These are phyloP conservation scores for Papiliotrema nemorosa DNA, from an alignment of 1,284 basidiomycete species.

Conservation along the genomic window DNA sequence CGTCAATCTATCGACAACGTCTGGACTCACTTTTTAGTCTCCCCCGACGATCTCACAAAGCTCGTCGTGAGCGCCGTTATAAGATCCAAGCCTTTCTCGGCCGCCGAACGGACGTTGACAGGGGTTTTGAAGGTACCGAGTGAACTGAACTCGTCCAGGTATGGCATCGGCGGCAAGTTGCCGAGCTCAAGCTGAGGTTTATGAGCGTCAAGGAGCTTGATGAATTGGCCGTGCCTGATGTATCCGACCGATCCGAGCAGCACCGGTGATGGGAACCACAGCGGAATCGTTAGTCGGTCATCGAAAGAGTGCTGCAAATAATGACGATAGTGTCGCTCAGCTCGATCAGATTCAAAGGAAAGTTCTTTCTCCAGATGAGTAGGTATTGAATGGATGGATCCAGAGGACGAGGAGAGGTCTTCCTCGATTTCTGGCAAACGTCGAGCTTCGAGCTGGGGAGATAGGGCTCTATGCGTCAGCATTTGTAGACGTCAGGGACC, in stretches of 20 bases:
- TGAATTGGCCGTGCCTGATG: constrained; percentile 61
- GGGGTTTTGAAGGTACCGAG: constrained; percentile 48
- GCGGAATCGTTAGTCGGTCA: constrained; percentile 61
- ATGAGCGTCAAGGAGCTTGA: constrained; percentile 62
- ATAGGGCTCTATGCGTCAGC: constrained; percentile 14
- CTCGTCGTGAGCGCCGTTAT: constrained; percentile 55
- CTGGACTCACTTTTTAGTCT: constrained; percentile 33
- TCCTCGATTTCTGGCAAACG: constrained; percentile 13
- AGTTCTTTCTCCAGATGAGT: constrained; percentile 18
- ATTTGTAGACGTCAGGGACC: background rate
- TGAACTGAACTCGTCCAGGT: constrained; percentile 56
- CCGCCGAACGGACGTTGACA: constrained; percentile 57
- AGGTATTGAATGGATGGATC: constrained; percentile 20
- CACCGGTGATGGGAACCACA: constrained; percentile 64
- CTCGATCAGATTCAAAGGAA: constrained; percentile 39
- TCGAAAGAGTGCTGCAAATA: constrained; percentile 62
- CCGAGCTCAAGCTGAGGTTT: constrained; percentile 34
- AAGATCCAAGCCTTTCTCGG: constrained; percentile 59
- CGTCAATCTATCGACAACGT: background rate
- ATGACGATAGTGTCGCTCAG: constrained; percentile 26
- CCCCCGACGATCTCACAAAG: constrained; percentile 45
- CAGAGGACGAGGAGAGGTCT: constrained; percentile 19
- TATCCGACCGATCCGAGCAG: constrained; percentile 68
- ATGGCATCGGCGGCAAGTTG: constrained; percentile 49
- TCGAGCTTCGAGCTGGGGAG: constrained; percentile 8